A percentile compares a stretch with the other conserved stretches of the same genome.
Evolutionary conservation across 177 flowering plant genomes (phyloP).

Genomic region (Vitis hybrid): DNA sequence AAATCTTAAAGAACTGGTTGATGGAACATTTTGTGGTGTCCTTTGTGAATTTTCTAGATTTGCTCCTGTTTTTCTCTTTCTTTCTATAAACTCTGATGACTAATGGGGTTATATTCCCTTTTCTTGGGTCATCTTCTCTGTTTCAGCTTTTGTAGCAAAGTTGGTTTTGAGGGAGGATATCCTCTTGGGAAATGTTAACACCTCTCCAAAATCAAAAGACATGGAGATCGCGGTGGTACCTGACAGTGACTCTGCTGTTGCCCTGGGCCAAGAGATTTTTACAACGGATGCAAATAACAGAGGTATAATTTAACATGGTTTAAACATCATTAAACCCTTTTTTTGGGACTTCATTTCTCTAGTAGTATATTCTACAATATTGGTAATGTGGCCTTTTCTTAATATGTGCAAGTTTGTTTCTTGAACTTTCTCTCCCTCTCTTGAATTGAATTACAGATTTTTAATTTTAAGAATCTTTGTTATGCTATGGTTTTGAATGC

Average conservation of each 20-base stretch:
- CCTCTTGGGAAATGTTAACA: constrained; percentile 24
- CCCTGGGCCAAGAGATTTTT: constrained; percentile 10
- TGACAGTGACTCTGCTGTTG: constrained; percentile 17
- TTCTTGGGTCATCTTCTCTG: constrained; percentile 1
- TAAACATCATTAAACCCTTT: too few relatives aligned
- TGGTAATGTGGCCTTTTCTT: too few relatives aligned
- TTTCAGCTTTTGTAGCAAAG: constrained; percentile 48
- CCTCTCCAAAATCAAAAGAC: constrained; percentile 28
- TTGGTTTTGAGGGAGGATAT: constrained; percentile 31
- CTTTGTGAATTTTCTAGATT: background rate
- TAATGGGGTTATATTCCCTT: background rate
- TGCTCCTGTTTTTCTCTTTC: constrained; percentile 1
- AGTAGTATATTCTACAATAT: too few relatives aligned
- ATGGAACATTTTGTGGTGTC: too few relatives aligned
- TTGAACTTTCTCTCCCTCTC: background rate
- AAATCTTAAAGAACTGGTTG: too few relatives aligned
- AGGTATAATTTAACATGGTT: constrained; percentile 20
- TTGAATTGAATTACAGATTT: background rate
- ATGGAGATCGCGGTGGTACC: constrained; percentile 11
- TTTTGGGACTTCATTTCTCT: background rate
- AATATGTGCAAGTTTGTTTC: background rate
- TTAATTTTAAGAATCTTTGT: background rate
- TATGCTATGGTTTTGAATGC: background rate
- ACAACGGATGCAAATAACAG: constrained; percentile 13
- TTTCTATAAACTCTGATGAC: background rate